Evolutionary conservation across 2,329 filamentous ascomycete species (phyloP).

Genomic region (Pyrenophora teres): DNA sequence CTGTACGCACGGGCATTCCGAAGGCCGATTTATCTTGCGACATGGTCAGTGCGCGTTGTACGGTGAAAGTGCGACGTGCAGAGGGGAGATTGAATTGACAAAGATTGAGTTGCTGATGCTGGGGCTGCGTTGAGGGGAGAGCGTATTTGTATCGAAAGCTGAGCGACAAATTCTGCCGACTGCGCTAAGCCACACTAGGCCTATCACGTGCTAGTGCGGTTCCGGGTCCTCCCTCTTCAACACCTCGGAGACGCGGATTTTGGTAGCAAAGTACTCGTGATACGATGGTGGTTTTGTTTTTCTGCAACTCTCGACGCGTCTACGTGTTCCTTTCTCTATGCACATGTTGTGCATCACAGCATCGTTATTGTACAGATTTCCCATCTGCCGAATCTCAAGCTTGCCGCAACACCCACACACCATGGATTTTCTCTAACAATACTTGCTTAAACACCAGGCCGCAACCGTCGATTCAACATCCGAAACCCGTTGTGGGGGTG

Average conservation of each 20-base stretch:
- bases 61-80: not conserved
- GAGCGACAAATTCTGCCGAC: slow-evolving; percentile 28
- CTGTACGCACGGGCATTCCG: slow-evolving; percentile 53
- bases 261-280: slow-evolving; percentile 6
- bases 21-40: slow-evolving; percentile 37
- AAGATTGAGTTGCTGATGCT: slow-evolving; percentile 21
- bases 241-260: slow-evolving; percentile 27
- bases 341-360: not conserved
- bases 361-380: too few relatives aligned
- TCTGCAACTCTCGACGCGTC: not conserved
- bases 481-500: slow-evolving; percentile 25
- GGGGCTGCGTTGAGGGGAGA: slow-evolving; percentile 11
- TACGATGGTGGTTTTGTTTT: not conserved
- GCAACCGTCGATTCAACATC: slow-evolving; percentile 13
- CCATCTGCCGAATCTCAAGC: not conserved
- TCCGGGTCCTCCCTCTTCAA: slow-evolving; percentile 24
- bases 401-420: slow-evolving; percentile 30
- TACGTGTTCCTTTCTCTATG: too few relatives aligned
- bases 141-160: slow-evolving; percentile 30
- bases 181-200: slow-evolving; percentile 32
- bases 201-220: slow-evolving; percentile 18
- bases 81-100: slow-evolving; percentile 30
- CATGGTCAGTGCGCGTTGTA: too few relatives aligned
- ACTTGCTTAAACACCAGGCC: slow-evolving; percentile 18
- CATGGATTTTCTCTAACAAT: slow-evolving; percentile 11